These are phyloP conservation scores for Aureobasidium vineae DNA, from an alignment of 2,329 filamentous ascomycete species.

Conservation along the genomic window DNA sequence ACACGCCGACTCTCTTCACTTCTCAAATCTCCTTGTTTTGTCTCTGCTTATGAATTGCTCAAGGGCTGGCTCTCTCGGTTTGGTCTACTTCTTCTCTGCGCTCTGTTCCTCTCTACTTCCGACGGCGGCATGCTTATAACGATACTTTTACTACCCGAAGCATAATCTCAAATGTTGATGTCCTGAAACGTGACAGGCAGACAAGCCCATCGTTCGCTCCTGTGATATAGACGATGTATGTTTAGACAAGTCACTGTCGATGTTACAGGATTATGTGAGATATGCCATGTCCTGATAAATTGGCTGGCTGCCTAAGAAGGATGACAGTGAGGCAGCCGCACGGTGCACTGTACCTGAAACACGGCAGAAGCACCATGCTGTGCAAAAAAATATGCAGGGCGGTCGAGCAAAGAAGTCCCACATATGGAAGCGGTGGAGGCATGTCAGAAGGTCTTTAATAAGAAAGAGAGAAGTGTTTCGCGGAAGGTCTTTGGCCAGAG, in stretches of 20 bases:
- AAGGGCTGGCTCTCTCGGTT: not conserved
- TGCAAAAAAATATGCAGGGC: conserved; percentile 1
- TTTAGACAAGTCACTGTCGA: not conserved
- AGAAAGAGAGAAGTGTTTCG: not conserved
- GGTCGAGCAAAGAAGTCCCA: not conserved
- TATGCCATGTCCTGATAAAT: not conserved
- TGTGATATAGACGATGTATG: not conserved
- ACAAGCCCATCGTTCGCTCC: not conserved
- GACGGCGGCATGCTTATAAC: not conserved
- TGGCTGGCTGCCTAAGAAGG: conserved; percentile 10
- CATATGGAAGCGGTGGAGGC: conserved; percentile 6
- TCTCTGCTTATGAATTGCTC: not conserved
- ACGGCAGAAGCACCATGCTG: conserved; percentile 12
- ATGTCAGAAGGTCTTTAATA: not conserved
- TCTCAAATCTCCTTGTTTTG: conserved; percentile 7
- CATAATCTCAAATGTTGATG: conserved; percentile 17
- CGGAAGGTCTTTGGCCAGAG: not conserved
- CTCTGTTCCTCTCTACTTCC: not conserved
- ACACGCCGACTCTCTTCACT: not conserved
- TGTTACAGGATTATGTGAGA: conserved; percentile 3
- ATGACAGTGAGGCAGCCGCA: conserved; percentile 8
- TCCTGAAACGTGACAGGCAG: conserved; percentile 19
- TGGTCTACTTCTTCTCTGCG: not conserved
- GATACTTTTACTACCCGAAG: conserved; percentile 22
- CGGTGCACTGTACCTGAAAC: conserved; percentile 20